Evolutionary conservation across 345 rosid genomes (phyloP), one percentile per base, ranked within the genome.

Genomic region (Rhizophora mangle): DNA sequence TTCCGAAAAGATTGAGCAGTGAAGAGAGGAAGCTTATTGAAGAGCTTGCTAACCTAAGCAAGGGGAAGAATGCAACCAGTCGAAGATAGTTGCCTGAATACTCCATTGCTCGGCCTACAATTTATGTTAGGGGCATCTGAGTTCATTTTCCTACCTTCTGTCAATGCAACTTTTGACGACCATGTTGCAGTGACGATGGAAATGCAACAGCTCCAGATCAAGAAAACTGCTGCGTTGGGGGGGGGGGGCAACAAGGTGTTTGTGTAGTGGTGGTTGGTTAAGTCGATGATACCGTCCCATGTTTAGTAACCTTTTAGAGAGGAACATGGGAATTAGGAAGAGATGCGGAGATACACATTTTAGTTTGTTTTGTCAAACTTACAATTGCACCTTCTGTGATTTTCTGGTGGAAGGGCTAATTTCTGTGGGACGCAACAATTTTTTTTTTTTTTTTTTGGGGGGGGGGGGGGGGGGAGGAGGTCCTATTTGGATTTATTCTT

Each of bases 41-140:
- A 72, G 97, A 88, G 79, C 95, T 92, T 34, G 92, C 96, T 1
- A 96, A 87, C 80, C 81, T 96, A 71, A 92, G 93, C 76, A 96
- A 92, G 81, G 86, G 82, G 77, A 92, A 90, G 80, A 84, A 93
- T 15, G 91, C 91, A 27, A 83, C 75, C 73, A 80, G 83, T 80
- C 47, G 58, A 54, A 77, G 80, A 72, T 77, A 64, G 60, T 63
- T 60, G 60, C 55, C 7, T 32, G 15, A 24, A 22, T 27, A 4
- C 18, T 7, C 6, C 15, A 19, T 31, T 5, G 29, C 34, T 51
- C 18, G 19, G 32, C 31, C 26, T 13, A 30, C 19, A n/a, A 9
- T 8, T 13, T 9, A 56, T 24, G 6, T 56, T 22, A 22, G 6
- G 26, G 26, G 30, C 22, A 10, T 8, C 30, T 16, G 27, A 60